Evolutionary conservation across 2,329 filamentous ascomycete species (phyloP).

Genomic region (Rhytidhysteron rufulum): DNA sequence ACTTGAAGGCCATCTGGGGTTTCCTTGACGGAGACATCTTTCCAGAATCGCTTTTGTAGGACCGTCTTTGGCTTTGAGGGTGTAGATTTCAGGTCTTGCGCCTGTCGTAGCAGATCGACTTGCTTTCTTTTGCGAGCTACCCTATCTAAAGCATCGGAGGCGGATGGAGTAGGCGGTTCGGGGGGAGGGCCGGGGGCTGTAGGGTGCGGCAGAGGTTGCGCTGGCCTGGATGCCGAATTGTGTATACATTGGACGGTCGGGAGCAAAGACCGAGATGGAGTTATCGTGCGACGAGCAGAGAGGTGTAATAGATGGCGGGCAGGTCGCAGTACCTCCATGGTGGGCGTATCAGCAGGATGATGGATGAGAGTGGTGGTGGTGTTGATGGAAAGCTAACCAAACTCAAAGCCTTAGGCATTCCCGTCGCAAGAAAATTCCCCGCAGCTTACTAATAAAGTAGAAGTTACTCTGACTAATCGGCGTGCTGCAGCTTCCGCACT

Average conservation of each 20-base stretch:
- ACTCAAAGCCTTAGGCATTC: too few relatives aligned
- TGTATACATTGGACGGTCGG: constrained; percentile 37
- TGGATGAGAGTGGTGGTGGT: background rate
- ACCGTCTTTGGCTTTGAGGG: constrained; percentile 45
- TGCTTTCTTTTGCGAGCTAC: constrained; percentile 49
- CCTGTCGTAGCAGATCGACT: constrained; percentile 46
- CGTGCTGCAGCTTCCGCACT: too few relatives aligned
- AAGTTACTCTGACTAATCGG: too few relatives aligned
- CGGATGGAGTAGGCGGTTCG: constrained; percentile 49
- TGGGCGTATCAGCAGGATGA: background rate
- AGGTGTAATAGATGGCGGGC: background rate
- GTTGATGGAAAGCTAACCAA: background rate
- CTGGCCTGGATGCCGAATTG: constrained; percentile 40
- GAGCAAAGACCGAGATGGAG: constrained; percentile 3
- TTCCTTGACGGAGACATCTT: constrained; percentile 67
- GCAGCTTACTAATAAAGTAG: too few relatives aligned
- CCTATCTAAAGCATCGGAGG: constrained; percentile 46
- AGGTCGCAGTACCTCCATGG: constrained; percentile 2
- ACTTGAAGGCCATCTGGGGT: constrained; percentile 59
- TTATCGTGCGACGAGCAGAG: constrained; percentile 1
- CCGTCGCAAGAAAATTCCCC: too few relatives aligned
- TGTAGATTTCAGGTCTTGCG: constrained; percentile 40
- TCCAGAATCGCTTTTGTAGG: constrained; percentile 80
- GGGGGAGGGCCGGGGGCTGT: constrained; percentile 60
- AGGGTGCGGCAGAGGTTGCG: constrained; percentile 54